Percentiles rank a stretch among this genome's conserved stretches.
These are phyloP conservation scores for Quercus gilva DNA, from an alignment of 306 rosid genomes.

Conservation along the genomic window DNA sequence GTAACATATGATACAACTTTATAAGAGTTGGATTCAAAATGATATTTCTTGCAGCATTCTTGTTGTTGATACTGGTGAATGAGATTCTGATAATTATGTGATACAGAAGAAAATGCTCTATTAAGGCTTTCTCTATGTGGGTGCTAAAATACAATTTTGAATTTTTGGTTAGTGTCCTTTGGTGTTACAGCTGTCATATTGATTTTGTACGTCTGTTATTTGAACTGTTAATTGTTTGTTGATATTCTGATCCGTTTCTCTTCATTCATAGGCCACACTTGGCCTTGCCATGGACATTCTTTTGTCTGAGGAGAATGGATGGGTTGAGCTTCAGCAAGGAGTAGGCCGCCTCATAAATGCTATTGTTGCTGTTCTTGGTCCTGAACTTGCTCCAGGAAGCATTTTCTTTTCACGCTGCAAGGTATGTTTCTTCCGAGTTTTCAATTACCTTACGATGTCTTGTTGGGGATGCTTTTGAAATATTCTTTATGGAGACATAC, in stretches of 20 bases:
- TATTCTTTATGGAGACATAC: neutral
- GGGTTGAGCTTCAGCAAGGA: constrained; percentile 89
- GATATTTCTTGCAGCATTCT: neutral
- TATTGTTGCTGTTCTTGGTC: constrained; percentile 92
- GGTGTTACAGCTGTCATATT: neutral
- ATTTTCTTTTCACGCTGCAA: constrained; percentile 95
- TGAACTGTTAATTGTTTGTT: constrained; percentile 22
- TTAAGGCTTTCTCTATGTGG: neutral
- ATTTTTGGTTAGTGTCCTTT: neutral
- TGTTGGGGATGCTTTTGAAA: neutral
- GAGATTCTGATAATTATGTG: neutral
- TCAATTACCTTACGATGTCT: neutral
- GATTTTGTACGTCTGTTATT: neutral
- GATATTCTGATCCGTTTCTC: constrained; percentile 11
- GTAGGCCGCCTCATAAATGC: constrained; percentile 96
- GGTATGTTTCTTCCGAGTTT: constrained; percentile 38
- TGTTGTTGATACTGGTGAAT: neutral
- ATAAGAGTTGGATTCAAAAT: too few species aligned
- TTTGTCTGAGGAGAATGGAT: constrained; percentile 88
- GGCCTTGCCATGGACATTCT: constrained; percentile 96
- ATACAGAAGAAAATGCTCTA: neutral
- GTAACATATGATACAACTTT: too few species aligned
- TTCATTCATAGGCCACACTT: constrained; percentile 69
- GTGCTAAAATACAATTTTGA: neutral
- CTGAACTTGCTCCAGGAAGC: constrained; percentile 98